phyloP scores from a whole-genome alignment of 208 protist species.

The Crithidia bombi region DNA sequence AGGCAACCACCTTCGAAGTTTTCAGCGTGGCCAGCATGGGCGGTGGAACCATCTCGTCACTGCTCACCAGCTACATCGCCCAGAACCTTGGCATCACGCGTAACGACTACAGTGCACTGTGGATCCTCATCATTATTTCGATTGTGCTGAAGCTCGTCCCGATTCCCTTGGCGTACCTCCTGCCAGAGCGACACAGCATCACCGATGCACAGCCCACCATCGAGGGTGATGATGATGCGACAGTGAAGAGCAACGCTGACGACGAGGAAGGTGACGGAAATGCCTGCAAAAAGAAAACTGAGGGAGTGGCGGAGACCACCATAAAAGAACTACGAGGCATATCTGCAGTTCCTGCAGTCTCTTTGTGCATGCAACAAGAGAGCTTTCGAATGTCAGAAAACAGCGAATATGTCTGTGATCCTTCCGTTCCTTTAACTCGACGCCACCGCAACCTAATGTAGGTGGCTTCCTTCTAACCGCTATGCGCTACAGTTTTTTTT shows the following conservation, averaged over 20 bases:
- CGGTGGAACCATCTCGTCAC: conserved; percentile 42
- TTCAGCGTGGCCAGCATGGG: conserved; percentile 49
- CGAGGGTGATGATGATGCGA: neutral
- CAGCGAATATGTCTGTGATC: conserved; percentile 4
- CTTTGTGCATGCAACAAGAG: neutral
- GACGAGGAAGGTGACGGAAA: neutral
- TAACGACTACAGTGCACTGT: conserved; percentile 33
- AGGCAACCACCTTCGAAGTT: conserved; percentile 53
- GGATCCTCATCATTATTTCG: conserved; percentile 36
- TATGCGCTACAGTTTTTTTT: neutral
- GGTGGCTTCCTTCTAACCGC: neutral
- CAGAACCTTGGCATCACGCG: conserved; percentile 32
- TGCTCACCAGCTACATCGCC: conserved; percentile 41
- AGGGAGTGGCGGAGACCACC: neutral
- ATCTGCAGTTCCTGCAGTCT: neutral
- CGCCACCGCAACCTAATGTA: neutral
- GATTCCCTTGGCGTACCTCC: conserved; percentile 49
- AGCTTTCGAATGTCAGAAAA: neutral
- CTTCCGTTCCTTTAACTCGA: conserved; percentile 6
- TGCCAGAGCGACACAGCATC: conserved; percentile 31
- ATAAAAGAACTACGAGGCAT: neutral
- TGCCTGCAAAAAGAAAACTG: neutral
- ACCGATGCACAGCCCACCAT: conserved; percentile 2
- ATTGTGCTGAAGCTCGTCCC: conserved; percentile 44
- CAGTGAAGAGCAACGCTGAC: neutral